Evolutionary conservation across 306 rosid species (phyloP), one percentile per base, ranked within the genome.

Genomic region (Lotus japonicus): DNA sequence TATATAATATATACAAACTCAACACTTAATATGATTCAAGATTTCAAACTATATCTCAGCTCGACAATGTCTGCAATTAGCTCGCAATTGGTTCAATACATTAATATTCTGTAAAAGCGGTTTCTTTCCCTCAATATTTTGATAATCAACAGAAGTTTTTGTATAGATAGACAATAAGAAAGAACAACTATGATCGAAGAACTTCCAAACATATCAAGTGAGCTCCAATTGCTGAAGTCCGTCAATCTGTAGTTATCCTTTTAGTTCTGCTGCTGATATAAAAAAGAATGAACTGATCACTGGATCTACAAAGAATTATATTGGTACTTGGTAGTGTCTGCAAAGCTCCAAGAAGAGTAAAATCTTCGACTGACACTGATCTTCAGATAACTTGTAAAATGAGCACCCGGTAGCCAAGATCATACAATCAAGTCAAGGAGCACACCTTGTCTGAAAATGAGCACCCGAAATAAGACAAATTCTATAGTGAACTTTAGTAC

Each of bases 401-500:
- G n/a, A 54, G 43, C 19, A 38, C 53, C 57, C 1, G 41, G 57
- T 59, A 33, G 16, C 12, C 14, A 2, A 50, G 33, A 14, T 33
- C 61, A 45, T 60, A 72, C 72, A 39, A 60, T 81, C 87, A 92
- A 60, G 91, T 92, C 73, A 78, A 55, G 57, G 96, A 92, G 75
- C 98, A 92, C 50, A 92, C 86, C 86, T 90, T 92, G 70, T 90
- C 98, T 92, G 94, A 57, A 79, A 78, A 81, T 19, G 26, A 61
- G 19, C 57, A 74, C 53, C 36, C 61, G 50, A 36, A 16, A 73
- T 68, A 23, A 82, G 73, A 56, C 10, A 36, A 73, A 65, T 59
- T 54, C 31, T 67, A 56, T 18, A 35, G 48, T 62, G 9, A 77
- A 62, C 5, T 19, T 26, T 67, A 9, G 49, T 9, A 54, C 33